Percentiles rank a stretch among this genome's conserved stretches.
These are phyloP conservation scores for Alternaria sp. DNA, from an alignment of 2,329 filamentous ascomycete species.

Conservation along the genomic window DNA sequence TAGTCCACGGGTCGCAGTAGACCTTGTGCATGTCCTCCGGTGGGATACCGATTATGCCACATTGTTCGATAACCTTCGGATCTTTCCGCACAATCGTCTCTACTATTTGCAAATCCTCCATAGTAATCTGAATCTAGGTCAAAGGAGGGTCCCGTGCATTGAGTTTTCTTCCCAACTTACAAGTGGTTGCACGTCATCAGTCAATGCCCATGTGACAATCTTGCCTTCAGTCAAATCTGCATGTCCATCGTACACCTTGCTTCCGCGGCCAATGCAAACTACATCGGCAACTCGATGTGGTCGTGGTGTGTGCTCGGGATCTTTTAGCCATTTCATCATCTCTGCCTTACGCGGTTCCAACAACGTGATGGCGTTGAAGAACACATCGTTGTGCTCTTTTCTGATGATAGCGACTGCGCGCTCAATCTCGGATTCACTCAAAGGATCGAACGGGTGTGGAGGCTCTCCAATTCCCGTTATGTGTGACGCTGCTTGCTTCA, in stretches of 20 bases:
- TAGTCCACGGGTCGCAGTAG: conserved; percentile 96
- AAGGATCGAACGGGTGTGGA: conserved; percentile 80
- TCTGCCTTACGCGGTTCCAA: conserved; percentile 85
- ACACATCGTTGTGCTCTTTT: conserved; percentile 73
- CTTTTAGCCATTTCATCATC: conserved; percentile 80
- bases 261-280: conserved; percentile 79
- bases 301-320: conserved; percentile 66
- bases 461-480: conserved; percentile 63
- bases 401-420: conserved; percentile 72
- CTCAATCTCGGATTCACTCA: conserved; percentile 76
- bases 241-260: conserved; percentile 82
- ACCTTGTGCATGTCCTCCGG: conserved; percentile 91
- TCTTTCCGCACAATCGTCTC: conserved; percentile 80
- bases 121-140: conserved; percentile 70
- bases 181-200: conserved; percentile 82
- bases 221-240: conserved; percentile 74
- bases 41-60: conserved; percentile 80
- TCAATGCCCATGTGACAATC: conserved; percentile 76
- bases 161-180: conserved; percentile 53
- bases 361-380: conserved; percentile 87
- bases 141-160: background rate
- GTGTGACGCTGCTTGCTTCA: conserved; percentile 70
- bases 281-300: conserved; percentile 81
- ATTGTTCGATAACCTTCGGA: conserved; percentile 89
- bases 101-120: conserved; percentile 86